These are phyloP conservation scores for Saccharata proteae DNA, from an alignment of 2,329 filamentous ascomycete species.

Conservation along the genomic window DNA sequence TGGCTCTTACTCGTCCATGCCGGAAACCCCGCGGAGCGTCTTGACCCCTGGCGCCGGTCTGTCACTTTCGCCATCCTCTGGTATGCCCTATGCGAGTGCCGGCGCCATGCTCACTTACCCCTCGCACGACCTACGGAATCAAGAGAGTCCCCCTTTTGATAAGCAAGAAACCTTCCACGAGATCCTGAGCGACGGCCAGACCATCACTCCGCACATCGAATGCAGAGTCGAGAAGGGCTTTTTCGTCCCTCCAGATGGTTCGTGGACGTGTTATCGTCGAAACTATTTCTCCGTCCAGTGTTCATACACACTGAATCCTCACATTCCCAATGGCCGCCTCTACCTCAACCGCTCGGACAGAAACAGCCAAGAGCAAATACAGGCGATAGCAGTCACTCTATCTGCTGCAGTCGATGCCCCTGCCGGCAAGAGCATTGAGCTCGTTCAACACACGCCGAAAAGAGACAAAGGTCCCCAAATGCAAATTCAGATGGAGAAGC, in stretches of 20 bases:
- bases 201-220: conserved; percentile 59
- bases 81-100: conserved; percentile 10
- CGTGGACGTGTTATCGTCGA: conserved; percentile 85
- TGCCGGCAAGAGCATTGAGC: conserved; percentile 63
- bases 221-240: conserved; percentile 84
- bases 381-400: conserved; percentile 71
- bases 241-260: conserved; percentile 59
- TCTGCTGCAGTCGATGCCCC: conserved; percentile 71
- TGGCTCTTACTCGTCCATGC: conserved; percentile 5
- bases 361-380: conserved; percentile 45
- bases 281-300: conserved; percentile 86
- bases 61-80: conserved; percentile 10
- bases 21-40: conserved; percentile 22
- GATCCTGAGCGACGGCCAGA: conserved; percentile 48
- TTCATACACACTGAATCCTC: conserved; percentile 60
- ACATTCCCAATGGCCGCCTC: conserved; percentile 41
- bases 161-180: conserved; percentile 41
- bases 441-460: conserved; percentile 87
- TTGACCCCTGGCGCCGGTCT: conserved; percentile 20
- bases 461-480: conserved; percentile 75
- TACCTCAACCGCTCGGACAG: conserved; percentile 39
- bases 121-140: conserved; percentile 11
- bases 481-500: conserved; percentile 56
- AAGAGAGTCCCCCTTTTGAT: conserved; percentile 33
- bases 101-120: conserved; percentile 11